A percentile compares a stretch with the other conserved stretches of the same genome.
Conservation (phyloP, 192 early-diverging fungal species). For the Funneliformis geosporum region DNA sequence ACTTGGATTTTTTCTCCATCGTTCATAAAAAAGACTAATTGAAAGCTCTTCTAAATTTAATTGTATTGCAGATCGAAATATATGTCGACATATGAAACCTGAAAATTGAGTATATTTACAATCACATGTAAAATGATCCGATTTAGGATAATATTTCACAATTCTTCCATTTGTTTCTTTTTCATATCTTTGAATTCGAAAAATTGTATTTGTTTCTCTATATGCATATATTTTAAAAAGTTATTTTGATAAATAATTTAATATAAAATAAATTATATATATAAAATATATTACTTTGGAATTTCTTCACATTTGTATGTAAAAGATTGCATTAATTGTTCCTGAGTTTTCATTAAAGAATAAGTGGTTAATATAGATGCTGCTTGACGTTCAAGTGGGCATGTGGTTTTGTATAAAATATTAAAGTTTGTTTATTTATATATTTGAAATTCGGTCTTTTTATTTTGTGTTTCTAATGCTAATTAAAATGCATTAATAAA, state of each 20-base stretch:
- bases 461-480: slow-evolving; percentile 6
- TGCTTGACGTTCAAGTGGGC: not conserved
- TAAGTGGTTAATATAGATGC: not conserved
- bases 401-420: not conserved
- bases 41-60: not conserved
- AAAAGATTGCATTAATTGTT: slow-evolving; percentile 8
- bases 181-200: not conserved
- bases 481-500: not conserved
- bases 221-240: not conserved
- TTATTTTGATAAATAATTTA: slow-evolving; percentile 13
- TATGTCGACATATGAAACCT: not conserved
- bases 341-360: slow-evolving; percentile 3
- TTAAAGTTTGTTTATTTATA: slow-evolving; percentile 7
- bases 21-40: not conserved
- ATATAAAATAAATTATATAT: not conserved
- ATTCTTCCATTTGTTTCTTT: not conserved
- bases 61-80: not conserved
- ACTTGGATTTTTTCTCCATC: slow-evolving; percentile 9
- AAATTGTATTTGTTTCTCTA: slow-evolving; percentile 2
- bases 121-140: not conserved
- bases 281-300: slow-evolving; percentile 10
- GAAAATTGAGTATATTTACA: slow-evolving; percentile 1
- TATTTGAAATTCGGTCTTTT: not conserved
- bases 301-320: not conserved
- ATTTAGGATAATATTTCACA: not conserved